Conservation (phyloP, 108 stramenopile species). For the Chaetoceros tenuissimus region DNA sequence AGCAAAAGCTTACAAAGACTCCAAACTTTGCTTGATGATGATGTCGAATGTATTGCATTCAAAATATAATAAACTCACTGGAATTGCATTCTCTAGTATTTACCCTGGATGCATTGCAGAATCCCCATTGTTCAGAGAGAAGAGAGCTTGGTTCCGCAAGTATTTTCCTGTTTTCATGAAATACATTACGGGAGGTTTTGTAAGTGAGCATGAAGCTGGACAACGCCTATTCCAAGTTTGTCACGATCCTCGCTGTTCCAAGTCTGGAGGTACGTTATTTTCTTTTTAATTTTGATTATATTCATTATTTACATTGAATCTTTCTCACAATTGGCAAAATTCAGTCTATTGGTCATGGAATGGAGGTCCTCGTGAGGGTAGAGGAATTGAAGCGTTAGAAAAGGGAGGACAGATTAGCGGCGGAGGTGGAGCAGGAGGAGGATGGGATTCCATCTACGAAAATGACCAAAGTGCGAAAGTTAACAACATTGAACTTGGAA, state of each 20-base stretch:
- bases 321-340: conserved; percentile 13
- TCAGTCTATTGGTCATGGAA: conserved; percentile 96
- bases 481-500: conserved; percentile 56
- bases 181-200: conserved; percentile 47
- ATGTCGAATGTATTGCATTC: conserved; percentile 20
- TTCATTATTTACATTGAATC: not conserved
- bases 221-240: conserved; percentile 79
- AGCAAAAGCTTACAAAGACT: conserved; percentile 91
- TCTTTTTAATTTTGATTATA: too few relatives aligned
- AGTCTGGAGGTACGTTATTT: conserved; percentile 43
- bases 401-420: conserved; percentile 80
- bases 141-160: conserved; percentile 67
- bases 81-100: conserved; percentile 53
- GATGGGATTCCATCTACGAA: conserved; percentile 84
- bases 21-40: conserved; percentile 76
- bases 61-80: conserved; percentile 59
- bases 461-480: conserved; percentile 88
- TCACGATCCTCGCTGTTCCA: conserved; percentile 78
- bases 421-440: conserved; percentile 78
- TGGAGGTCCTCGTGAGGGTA: conserved; percentile 86
- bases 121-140: conserved; percentile 65
- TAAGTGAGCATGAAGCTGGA: conserved; percentile 81
- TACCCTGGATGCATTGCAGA: conserved; percentile 80
- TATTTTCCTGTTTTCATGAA: conserved; percentile 77
- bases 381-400: conserved; percentile 81